Conservation (phyloP, 148 eudicot genomes). For the Polygonum maritimum region DNA sequence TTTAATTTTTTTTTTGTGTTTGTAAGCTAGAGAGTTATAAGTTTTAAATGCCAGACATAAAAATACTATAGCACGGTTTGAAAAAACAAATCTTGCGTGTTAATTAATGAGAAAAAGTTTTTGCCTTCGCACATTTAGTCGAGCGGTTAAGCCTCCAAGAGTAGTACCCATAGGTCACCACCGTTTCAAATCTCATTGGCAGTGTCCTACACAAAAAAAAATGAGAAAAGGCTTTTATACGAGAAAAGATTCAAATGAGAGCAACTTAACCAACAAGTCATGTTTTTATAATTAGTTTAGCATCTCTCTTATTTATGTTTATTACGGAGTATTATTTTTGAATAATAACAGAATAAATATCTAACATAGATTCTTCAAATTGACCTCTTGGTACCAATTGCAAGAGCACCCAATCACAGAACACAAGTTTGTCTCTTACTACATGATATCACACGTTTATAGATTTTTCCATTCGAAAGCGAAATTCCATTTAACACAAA, state of each 20-base stretch:
- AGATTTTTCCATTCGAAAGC: neutral
- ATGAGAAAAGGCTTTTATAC: neutral
- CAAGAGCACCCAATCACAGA: neutral
- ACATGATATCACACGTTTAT: neutral
- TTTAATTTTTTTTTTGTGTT: no score
- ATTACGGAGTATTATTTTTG: neutral
- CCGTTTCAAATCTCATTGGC: no score
- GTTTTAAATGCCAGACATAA: no score
- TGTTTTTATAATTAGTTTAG: no score
- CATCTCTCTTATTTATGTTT: neutral
- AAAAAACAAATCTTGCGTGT: no score
- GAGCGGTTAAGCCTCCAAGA: no score
- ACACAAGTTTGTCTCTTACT: neutral
- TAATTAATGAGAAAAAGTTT: neutral
- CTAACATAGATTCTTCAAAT: neutral
- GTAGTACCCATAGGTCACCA: no score
- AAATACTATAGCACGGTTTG: no score
- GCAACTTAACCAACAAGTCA: no score
- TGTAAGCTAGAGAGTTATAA: no score
- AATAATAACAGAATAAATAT: neutral
- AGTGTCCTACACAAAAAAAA: no score
- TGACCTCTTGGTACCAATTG: neutral
- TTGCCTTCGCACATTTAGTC: no score
- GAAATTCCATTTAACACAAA: neutral
- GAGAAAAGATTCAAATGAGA: neutral